Conservation (phyloP, 306 rosid genomes). For the Dryas octopetala region DNA sequence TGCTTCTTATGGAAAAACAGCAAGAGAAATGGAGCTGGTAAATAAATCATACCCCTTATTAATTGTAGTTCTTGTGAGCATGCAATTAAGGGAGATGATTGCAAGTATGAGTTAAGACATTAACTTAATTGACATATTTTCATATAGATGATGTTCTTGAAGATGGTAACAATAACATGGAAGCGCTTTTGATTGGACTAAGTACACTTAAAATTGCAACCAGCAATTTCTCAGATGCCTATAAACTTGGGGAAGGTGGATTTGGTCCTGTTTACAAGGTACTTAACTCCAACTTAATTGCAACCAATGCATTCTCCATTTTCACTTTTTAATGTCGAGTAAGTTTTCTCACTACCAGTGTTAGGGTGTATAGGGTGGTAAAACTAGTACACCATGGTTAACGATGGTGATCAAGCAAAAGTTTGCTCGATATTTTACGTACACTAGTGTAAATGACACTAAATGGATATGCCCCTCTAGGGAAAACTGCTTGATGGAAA, state of each 20-base stretch:
- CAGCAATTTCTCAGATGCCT: slow-evolving; percentile 28
- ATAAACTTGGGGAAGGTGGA: slow-evolving; percentile 36
- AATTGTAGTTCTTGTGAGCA: too few species aligned
- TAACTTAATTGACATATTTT: neutral
- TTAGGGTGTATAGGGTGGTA: too few species aligned
- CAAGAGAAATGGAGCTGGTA: slow-evolving; percentile 19
- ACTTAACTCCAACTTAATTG: neutral
- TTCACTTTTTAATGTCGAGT: neutral
- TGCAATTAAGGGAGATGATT: too few species aligned
- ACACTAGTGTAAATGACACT: neutral
- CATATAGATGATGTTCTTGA: slow-evolving; percentile 2
- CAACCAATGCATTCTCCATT: neutral
- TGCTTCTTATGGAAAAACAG: slow-evolving; percentile 19
- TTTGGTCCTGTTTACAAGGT: slow-evolving; percentile 37
- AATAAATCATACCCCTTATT: neutral
- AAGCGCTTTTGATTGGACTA: slow-evolving; percentile 14
- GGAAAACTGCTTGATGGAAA: neutral
- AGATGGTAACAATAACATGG: slow-evolving; percentile 10
- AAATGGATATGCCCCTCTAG: neutral
- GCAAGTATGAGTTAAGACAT: neutral
- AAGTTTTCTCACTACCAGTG: too few species aligned
- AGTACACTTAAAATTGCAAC: slow-evolving; percentile 27
- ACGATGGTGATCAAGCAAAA: too few species aligned
- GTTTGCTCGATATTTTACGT: neutral
- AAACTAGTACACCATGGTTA: too few species aligned